Evolutionary conservation across 2,329 filamentous ascomycete species (phyloP), one percentile per base, ranked within the genome.

Genomic region (Delphinella strobiligena): DNA sequence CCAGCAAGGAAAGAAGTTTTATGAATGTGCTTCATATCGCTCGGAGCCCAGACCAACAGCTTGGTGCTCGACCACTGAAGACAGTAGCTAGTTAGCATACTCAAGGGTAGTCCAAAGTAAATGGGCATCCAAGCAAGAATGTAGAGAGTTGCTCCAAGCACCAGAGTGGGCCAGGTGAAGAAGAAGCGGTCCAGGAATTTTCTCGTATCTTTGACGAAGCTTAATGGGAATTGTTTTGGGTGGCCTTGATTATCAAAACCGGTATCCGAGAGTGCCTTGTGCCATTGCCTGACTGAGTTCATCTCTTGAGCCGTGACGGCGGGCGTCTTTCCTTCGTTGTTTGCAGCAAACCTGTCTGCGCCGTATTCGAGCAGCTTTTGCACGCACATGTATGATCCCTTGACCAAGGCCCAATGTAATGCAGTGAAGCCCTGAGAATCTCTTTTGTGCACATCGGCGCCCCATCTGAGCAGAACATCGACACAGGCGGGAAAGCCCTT

Each of bases 321-420:
- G 1, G 91, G 91, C 5, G 87, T 91, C 70, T 98, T 96, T 46
- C 89, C 89, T 34, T 86, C 83, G 39, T 78, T 73, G 19, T 88
- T 95, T 63, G 87, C 82, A 29, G 83, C 86, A 56, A 93, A 96
- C 34, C 91, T 76, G 62, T 98, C 91, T 18, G 88, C 80, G 34
- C 91, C 93, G 59, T 95, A 95, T 65, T 98, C 91, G 50, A 98
- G 74, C 33, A 98, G 69, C 62, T 95, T 96, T 56, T 93, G 79
- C 47, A 98, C 82, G 58, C 88, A 95, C 9, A 79, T 79, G 45
- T 84, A 75, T 36, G 82, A 91, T 10, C 93, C 91, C 62, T 93
- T 94, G 27, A 98, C 91, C 34, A 98, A 67, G 1, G 87, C 88
- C 91, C 91, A 98, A 57, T 98, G 91, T 49, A 98, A 66, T 3